phyloP scores from a whole-genome alignment of 352 stramenopile species.

The Plasmopara muralis region DNA sequence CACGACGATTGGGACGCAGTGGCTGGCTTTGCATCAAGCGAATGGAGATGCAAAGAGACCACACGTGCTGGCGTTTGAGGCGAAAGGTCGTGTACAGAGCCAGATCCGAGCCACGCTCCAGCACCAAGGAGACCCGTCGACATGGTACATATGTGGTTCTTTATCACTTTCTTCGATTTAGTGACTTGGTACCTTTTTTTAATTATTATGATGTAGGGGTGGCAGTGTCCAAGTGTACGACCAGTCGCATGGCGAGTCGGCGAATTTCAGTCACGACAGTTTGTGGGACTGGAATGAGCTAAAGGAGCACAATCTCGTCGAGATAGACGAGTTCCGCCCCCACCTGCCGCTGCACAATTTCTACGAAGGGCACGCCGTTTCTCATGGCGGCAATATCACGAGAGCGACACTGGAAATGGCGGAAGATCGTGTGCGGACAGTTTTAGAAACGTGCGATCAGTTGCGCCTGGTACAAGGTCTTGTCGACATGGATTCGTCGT shows the following conservation, averaged over 20 bases:
- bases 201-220: conserved; percentile 25
- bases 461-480: conserved; percentile 55
- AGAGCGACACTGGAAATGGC: conserved; percentile 47
- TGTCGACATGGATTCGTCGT: conserved; percentile 79
- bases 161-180: conserved; percentile 1
- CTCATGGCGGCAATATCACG: conserved; percentile 48
- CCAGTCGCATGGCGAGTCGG: conserved; percentile 23
- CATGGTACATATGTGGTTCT: conserved; percentile 27
- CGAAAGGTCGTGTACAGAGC: conserved; percentile 42
- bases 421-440: conserved; percentile 51
- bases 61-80: conserved; percentile 64
- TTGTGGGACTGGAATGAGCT: conserved; percentile 62
- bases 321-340: conserved; percentile 68
- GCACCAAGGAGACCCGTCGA: conserved; percentile 24
- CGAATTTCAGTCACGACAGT: conserved; percentile 11
- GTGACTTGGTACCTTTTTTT: not conserved
- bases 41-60: conserved; percentile 36
- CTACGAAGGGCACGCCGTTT: conserved; percentile 49
- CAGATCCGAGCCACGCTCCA: conserved; percentile 13
- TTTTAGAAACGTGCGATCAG: conserved; percentile 65
- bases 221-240: conserved; percentile 63
- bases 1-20: conserved; percentile 61
- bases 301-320: conserved; percentile 49
- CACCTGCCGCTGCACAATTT: conserved; percentile 80
- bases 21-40: conserved; percentile 35